phyloP scores from a whole-genome alignment of 306 rosid species.

The Quercus gilva region DNA sequence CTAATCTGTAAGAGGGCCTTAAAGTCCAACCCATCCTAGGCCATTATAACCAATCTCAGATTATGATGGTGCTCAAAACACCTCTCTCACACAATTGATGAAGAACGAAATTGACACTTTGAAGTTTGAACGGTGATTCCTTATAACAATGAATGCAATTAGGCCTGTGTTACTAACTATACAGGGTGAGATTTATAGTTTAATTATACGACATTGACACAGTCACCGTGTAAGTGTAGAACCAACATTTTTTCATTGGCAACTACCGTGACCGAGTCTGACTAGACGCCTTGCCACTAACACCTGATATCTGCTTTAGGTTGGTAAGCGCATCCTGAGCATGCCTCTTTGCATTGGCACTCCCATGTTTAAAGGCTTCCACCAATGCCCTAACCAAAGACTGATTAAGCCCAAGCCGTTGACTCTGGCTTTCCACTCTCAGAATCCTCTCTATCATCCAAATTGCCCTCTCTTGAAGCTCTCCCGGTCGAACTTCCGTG shows the following conservation, averaged over 20 bases:
- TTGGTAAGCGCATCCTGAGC: constrained; percentile 50
- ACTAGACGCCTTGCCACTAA: constrained; percentile 32
- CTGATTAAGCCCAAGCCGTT: constrained; percentile 40
- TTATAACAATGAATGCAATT: constrained; percentile 4
- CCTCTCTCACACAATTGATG: neutral
- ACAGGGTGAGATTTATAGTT: constrained; percentile 11
- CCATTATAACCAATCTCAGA: neutral
- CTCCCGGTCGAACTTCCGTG: constrained; percentile 34
- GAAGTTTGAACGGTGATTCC: neutral
- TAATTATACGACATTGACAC: constrained; percentile 6
- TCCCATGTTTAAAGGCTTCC: constrained; percentile 54
- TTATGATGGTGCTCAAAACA: neutral
- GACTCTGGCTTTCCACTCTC: constrained; percentile 44
- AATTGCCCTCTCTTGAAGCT: constrained; percentile 49
- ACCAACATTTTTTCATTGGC: neutral
- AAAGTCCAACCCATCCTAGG: neutral
- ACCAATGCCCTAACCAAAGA: constrained; percentile 49
- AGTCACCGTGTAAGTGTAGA: neutral
- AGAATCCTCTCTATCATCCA: constrained; percentile 53
- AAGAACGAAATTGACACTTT: neutral
- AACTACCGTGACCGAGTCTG: constrained; percentile 26
- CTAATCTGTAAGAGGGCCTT: no score
- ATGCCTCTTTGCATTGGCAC: constrained; percentile 36
- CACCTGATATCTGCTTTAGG: constrained; percentile 45
- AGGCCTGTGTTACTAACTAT: constrained; percentile 9